Conservation (phyloP, 495 filamentous ascomycete genomes). For the Annulohypoxylon bovei region DNA sequence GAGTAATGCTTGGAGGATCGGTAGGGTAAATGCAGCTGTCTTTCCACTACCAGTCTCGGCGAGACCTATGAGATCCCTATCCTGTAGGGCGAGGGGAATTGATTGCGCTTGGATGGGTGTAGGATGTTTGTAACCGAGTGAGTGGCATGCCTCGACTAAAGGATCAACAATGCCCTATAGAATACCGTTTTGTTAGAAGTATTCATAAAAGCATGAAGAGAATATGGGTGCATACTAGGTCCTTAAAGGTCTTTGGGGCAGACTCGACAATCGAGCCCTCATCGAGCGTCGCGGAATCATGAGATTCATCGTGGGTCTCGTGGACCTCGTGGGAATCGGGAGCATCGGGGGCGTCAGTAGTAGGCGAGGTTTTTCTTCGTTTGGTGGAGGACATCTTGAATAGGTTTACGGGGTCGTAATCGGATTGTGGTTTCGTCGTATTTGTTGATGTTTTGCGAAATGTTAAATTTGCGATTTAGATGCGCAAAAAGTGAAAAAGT, state of each 20-base stretch:
- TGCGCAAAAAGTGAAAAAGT: neutral
- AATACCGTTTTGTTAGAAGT: constrained; percentile 8
- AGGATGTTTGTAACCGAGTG: constrained; percentile 82
- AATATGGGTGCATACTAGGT: constrained; percentile 61
- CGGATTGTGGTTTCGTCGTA: neutral
- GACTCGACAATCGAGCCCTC: constrained; percentile 34
- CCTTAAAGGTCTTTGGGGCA: constrained; percentile 76
- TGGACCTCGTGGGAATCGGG: neutral
- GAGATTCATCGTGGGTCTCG: constrained; percentile 20
- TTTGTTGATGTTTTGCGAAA: neutral
- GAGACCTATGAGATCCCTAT: constrained; percentile 88
- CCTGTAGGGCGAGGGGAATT: constrained; percentile 82
- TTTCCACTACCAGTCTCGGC: constrained; percentile 97
- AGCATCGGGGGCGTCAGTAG: neutral
- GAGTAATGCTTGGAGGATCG: constrained; percentile 88
- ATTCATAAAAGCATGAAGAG: neutral
- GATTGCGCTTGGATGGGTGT: constrained; percentile 81
- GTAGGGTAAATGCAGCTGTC: constrained; percentile 88
- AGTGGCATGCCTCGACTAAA: constrained; percentile 85
- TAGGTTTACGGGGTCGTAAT: neutral
- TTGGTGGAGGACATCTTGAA: constrained; percentile 35
- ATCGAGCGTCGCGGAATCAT: constrained; percentile 33
- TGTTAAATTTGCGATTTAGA: neutral
- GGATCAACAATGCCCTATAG: constrained; percentile 80
- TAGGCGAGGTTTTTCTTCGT: constrained; percentile 37